Evolutionary conservation across 2,329 filamentous ascomycete species (phyloP), one percentile per base, ranked within the genome.

Genomic region (Ophiocordyceps sinensis): DNA sequence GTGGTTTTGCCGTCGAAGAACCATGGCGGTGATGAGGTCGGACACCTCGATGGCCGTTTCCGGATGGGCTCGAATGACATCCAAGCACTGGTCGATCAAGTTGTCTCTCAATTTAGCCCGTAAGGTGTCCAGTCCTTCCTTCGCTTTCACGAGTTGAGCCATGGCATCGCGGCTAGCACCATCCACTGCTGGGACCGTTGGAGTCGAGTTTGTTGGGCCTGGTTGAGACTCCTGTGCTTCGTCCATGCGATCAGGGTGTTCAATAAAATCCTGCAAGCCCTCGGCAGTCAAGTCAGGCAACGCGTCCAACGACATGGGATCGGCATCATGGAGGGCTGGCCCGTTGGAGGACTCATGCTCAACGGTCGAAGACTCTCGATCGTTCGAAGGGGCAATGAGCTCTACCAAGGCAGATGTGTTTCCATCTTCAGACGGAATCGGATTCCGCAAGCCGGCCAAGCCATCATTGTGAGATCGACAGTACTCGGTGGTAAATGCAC

Each of bases 41-140:
- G 87, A 77, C 37, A 98, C 70, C 54, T 96, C 89, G 51, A 95
- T 91, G 0, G 91, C 93, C 11, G 89, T 79, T 49, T 85, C 79
- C 13, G 88, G 81, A 51, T 96, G 88, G 31, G 82, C 80, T 56
- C 89, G 83, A 41, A 98, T 79, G 29, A 96, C 79, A 52, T 95
- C 88, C 19, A 98, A 68, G 48, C 85, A 94, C 43, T 86, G 82
- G 51, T 95, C 88, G 44, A 96, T 88, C 41, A 96, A 63, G 42
- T 85, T 80, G 17, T 76, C 70, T 32, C 85, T 77, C 34, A 96
- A 67, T n/a, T 70, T 72, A 5, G 73, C 69, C 37, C 91, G 79
- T 57, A 85, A 75, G 29, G 75, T 73, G 46, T 94, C 85, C 7
- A 98, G 68, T 48, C 87, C 82, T 43, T 95, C 85, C 43, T 87